These are phyloP conservation scores for Panicum hallii DNA, from an alignment of 202 grass and related monocot species.

Conservation along the genomic window DNA sequence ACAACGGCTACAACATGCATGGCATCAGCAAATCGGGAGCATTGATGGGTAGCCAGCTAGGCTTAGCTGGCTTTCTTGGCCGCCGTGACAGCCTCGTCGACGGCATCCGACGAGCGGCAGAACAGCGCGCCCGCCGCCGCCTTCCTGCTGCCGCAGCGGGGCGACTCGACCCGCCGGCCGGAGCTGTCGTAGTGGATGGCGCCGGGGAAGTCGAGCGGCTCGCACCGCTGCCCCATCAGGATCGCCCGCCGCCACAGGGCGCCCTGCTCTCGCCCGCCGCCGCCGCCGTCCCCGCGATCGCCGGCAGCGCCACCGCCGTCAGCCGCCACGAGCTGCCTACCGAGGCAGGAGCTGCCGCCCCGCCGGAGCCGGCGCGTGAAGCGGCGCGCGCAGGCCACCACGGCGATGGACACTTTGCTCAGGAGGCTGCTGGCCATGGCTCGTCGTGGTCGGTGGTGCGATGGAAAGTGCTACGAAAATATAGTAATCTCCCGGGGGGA, in stretches of 20 bases:
- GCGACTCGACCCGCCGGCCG: conserved; percentile 41
- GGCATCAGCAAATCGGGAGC: background rate
- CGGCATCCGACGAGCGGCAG: conserved; percentile 46
- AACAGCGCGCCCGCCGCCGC: background rate
- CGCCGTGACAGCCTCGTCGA: background rate
- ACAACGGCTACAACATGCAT: background rate
- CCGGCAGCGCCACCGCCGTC: background rate
- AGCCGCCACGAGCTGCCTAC: background rate
- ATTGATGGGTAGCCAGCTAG: background rate
- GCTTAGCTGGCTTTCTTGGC: background rate
- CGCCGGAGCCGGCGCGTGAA: conserved; percentile 13
- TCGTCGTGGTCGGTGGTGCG: background rate
- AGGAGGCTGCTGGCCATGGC: conserved; percentile 42
- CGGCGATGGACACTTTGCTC: conserved; percentile 41
- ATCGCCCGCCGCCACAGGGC: conserved; percentile 73
- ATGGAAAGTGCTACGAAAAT: background rate
- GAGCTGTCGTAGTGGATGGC: conserved; percentile 72
- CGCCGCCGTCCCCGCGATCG: too few species aligned
- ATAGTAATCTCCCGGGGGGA: background rate
- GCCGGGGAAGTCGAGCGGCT: conserved; percentile 75
- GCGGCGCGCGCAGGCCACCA: conserved; percentile 38
- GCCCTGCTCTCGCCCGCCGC: background rate
- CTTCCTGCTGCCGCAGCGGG: conserved; percentile 37
- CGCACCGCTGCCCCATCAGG: conserved; percentile 64
- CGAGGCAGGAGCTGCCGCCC: background rate